Evolutionary conservation across 2,329 filamentous ascomycete genomes (phyloP).

Genomic region (Beauveria australis): DNA sequence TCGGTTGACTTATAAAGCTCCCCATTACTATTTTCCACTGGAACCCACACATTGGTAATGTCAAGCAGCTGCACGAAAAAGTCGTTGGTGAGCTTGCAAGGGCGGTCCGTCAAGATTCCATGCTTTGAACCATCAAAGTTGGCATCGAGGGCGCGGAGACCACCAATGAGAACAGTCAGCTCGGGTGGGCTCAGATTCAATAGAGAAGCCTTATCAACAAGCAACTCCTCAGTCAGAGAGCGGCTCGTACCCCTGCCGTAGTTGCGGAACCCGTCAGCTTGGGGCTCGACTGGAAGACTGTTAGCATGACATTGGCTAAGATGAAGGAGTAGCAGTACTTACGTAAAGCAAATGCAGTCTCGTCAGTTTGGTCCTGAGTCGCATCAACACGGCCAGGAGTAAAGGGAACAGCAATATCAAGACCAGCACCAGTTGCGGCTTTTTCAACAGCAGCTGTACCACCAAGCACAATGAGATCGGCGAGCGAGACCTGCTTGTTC

Average conservation of each 20-base stretch:
- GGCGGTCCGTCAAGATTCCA: slow-evolving; percentile 60
- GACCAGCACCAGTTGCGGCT: slow-evolving; percentile 44
- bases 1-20: slow-evolving; percentile 58
- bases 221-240: slow-evolving; percentile 57
- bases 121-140: slow-evolving; percentile 63
- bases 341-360: slow-evolving; percentile 49
- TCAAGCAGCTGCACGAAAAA: slow-evolving; percentile 77
- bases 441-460: slow-evolving; percentile 65
- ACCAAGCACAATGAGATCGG: slow-evolving; percentile 70
- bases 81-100: slow-evolving; percentile 66
- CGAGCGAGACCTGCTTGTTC: slow-evolving; percentile 65
- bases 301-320: background rate
- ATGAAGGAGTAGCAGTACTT: background rate
- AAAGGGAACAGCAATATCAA: slow-evolving; percentile 57
- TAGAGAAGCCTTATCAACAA: slow-evolving; percentile 64
- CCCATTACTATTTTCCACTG: slow-evolving; percentile 23
- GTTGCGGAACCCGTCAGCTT: slow-evolving; percentile 72
- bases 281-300: slow-evolving; percentile 44
- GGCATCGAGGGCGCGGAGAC: slow-evolving; percentile 59
- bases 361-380: slow-evolving; percentile 63
- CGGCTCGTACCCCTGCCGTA: slow-evolving; percentile 57
- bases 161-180: slow-evolving; percentile 62
- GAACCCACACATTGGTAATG: slow-evolving; percentile 52
- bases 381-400: slow-evolving; percentile 65
- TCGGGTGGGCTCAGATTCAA: slow-evolving; percentile 65